Evolutionary conservation across 2,329 filamentous ascomycete genomes (phyloP).

Genomic region (Ambrosiella beaveri): DNA sequence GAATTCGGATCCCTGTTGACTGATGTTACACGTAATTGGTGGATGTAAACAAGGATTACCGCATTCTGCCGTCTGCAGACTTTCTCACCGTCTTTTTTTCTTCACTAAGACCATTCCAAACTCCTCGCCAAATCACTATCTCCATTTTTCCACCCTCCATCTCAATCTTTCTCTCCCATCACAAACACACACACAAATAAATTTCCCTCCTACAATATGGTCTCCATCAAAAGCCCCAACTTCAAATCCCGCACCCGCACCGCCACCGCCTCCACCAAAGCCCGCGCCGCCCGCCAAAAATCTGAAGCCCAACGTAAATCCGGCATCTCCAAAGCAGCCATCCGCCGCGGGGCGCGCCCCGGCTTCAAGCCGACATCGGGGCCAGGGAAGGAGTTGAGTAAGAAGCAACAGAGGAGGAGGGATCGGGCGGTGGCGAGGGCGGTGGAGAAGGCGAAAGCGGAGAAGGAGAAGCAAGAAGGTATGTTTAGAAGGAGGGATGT

Average conservation of each 20-base stretch:
- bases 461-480: slow-evolving; percentile 30
- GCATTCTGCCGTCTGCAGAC: slow-evolving; percentile 6
- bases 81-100: slow-evolving; percentile 10
- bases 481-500: slow-evolving; percentile 2
- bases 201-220: slow-evolving; percentile 22
- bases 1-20: no score
- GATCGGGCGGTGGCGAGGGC: slow-evolving; percentile 36
- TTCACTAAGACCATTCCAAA: neutral
- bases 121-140: neutral
- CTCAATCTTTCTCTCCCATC: neutral
- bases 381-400: slow-evolving; percentile 31
- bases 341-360: slow-evolving; percentile 31
- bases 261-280: slow-evolving; percentile 27
- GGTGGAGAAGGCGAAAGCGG: slow-evolving; percentile 29
- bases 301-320: slow-evolving; percentile 22
- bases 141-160: neutral
- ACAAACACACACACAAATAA: neutral
- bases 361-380: slow-evolving; percentile 40
- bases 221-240: slow-evolving; percentile 42
- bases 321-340: slow-evolving; percentile 27
- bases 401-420: slow-evolving; percentile 39
- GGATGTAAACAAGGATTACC: no score
- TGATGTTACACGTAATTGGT: no score
- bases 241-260: slow-evolving; percentile 36
- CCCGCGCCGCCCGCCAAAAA: slow-evolving; percentile 28